Evolutionary conservation across 805 yeast genomes (phyloP).

Genomic region (Zygotorulaspora danielsina): DNA sequence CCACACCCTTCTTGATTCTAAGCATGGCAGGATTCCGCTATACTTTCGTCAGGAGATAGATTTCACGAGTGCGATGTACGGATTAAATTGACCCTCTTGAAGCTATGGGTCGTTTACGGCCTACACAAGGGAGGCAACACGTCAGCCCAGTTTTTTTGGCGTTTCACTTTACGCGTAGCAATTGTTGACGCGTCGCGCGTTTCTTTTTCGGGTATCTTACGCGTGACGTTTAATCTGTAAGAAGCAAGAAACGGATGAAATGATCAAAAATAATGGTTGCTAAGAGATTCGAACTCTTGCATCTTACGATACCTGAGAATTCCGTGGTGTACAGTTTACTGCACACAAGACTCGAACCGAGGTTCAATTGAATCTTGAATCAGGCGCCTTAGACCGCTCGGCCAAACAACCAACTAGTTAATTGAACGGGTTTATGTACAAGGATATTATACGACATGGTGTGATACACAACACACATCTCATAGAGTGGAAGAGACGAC

Average conservation of each 20-base stretch:
- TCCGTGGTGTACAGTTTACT: constrained; percentile 18
- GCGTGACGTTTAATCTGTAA: too few species aligned
- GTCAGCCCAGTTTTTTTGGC: too few species aligned
- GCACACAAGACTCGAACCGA: constrained; percentile 19
- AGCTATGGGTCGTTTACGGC: too few species aligned
- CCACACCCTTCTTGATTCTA: too few species aligned
- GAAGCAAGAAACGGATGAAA: neutral
- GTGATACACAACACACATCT: too few species aligned
- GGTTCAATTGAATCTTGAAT: constrained; percentile 21
- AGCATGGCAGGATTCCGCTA: too few species aligned
- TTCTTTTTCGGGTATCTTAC: too few species aligned
- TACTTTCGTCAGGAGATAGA: neutral
- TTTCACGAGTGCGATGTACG: neutral
- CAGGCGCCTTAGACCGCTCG: constrained; percentile 35
- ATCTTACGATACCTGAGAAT: constrained; percentile 32
- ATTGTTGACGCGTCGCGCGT: constrained; percentile 1
- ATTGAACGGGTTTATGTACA: too few species aligned
- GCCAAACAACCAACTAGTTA: constrained; percentile 27
- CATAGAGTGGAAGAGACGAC: neutral
- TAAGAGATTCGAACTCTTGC: constrained; percentile 34
- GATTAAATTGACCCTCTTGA: neutral
- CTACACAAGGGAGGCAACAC: too few species aligned
- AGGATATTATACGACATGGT: too few species aligned
- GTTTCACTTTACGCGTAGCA: neutral
- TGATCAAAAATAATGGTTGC: constrained; percentile 23